Evolutionary conservation across 352 stramenopile genomes (phyloP).

Genomic region (Phytophthora litchii): DNA sequence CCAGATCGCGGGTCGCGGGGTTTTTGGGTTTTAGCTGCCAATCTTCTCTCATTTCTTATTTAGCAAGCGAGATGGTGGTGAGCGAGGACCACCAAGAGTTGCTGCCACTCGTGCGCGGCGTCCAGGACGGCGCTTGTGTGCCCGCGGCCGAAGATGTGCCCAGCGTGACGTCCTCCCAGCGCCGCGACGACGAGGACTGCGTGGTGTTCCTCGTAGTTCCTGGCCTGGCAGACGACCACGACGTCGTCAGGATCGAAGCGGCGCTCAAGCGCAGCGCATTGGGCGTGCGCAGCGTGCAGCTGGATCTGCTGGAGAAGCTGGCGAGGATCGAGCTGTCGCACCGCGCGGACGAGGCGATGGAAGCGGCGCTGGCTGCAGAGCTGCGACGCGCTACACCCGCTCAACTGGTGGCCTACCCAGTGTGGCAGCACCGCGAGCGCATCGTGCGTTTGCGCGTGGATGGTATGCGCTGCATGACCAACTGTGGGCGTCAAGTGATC

Average conservation of each 20-base stretch:
- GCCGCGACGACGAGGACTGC: constrained; percentile 52
- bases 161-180: constrained; percentile 71
- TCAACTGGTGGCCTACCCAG: constrained; percentile 70
- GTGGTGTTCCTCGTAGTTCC: constrained; percentile 81
- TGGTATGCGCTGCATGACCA: constrained; percentile 90
- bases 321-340: constrained; percentile 62
- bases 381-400: constrained; percentile 50
- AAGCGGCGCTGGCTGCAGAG: constrained; percentile 64
- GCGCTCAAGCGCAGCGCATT: constrained; percentile 38
- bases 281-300: constrained; percentile 55
- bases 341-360: constrained; percentile 43
- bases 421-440: constrained; percentile 85
- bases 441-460: constrained; percentile 78
- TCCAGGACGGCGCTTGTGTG: constrained; percentile 55
- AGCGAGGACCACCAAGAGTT: constrained; percentile 29
- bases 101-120: constrained; percentile 31
- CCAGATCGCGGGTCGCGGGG: constrained; percentile 4
- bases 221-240: constrained; percentile 35
- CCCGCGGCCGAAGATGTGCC: constrained; percentile 68
- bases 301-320: constrained; percentile 72
- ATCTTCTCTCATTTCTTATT: constrained; percentile 31
- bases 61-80: constrained; percentile 29
- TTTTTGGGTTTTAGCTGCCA: constrained; percentile 7
- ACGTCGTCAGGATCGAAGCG: constrained; percentile 34
- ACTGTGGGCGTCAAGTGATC: constrained; percentile 83